Evolutionary conservation across 1,284 basidiomycete genomes (phyloP).

Genomic region (Ceratobasidium sp.): DNA sequence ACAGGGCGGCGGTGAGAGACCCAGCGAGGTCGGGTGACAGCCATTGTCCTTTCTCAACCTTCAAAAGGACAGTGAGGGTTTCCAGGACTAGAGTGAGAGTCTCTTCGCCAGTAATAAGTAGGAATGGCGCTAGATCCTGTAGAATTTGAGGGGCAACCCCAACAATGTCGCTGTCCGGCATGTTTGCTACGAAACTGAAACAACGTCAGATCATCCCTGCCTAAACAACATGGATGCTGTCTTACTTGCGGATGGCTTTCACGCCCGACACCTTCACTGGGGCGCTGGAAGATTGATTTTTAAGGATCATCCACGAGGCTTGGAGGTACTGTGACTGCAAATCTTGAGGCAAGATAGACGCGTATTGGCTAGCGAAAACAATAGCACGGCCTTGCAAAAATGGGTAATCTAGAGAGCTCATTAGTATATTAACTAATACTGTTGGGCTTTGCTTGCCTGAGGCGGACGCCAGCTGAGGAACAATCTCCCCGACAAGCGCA

Average conservation of each 20-base stretch:
- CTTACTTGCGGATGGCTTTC: constrained; percentile 90
- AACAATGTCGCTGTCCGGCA: constrained; percentile 69
- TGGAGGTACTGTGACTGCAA: constrained; percentile 87
- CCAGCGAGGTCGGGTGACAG: constrained; percentile 73
- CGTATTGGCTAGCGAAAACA: constrained; percentile 93
- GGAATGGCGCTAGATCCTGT: constrained; percentile 86
- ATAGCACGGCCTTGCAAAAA: constrained; percentile 96
- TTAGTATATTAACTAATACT: constrained; percentile 14
- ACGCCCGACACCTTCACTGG: constrained; percentile 96
- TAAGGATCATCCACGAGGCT: constrained; percentile 88
- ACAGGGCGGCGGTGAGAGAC: constrained; percentile 72
- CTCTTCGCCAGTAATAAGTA: constrained; percentile 85
- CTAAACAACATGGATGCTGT: constrained; percentile 1
- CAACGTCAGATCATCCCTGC: constrained; percentile 31
- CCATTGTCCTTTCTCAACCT: constrained; percentile 80
- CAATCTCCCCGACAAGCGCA: constrained; percentile 78
- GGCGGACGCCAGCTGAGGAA: constrained; percentile 80
- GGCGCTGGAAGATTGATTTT: constrained; percentile 74
- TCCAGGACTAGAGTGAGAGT: constrained; percentile 93
- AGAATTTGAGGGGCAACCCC: constrained; percentile 82
- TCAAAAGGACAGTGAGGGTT: constrained; percentile 81
- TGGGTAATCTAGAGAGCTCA: constrained; percentile 70
- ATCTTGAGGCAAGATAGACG: constrained; percentile 76
- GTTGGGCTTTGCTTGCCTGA: constrained; percentile 62
- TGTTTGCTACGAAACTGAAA: constrained; percentile 75